Evolutionary conservation across 805 yeast genomes (phyloP).

Genomic region (Barnettozyma populi): DNA sequence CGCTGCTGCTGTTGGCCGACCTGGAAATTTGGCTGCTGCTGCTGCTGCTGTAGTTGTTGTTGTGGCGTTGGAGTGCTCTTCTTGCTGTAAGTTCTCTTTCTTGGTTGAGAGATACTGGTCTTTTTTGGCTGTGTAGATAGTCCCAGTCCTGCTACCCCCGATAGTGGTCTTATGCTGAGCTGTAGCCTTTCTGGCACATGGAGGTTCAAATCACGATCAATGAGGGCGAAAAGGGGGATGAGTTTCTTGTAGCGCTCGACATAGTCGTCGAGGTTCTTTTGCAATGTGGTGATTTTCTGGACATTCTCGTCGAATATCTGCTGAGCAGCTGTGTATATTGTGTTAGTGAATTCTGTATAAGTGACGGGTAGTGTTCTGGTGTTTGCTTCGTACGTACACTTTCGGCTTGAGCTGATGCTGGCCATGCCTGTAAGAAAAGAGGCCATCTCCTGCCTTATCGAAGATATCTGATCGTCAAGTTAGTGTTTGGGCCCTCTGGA

Average conservation of each 20-base stretch:
- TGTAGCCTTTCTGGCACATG: constrained; percentile 59
- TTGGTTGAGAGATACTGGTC: background rate
- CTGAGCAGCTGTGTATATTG: constrained; percentile 16
- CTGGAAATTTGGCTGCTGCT: background rate
- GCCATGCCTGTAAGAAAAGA: constrained; percentile 31
- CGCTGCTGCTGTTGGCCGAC: background rate
- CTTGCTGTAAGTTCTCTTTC: constrained; percentile 21
- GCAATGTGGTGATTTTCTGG: constrained; percentile 30
- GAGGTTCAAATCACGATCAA: constrained; percentile 42
- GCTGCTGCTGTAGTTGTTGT: background rate
- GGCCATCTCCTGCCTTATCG: constrained; percentile 36
- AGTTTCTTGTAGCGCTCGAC: constrained; percentile 41
- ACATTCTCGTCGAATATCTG: constrained; percentile 28
- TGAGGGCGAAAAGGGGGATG: constrained; percentile 41
- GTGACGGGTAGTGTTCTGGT: background rate
- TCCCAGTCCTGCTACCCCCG: background rate
- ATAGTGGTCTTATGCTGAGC: constrained; percentile 56
- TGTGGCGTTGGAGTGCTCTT: constrained; percentile 9
- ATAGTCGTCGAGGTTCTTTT: constrained; percentile 38
- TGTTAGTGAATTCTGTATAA: background rate
- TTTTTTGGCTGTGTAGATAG: constrained; percentile 3
- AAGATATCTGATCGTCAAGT: constrained; percentile 15
- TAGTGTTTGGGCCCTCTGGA: background rate
- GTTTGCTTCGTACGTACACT: constrained; percentile 19
- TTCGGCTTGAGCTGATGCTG: constrained; percentile 32